Conservation (phyloP, 805 yeast species). For the Zygotorulaspora sp. region DNA sequence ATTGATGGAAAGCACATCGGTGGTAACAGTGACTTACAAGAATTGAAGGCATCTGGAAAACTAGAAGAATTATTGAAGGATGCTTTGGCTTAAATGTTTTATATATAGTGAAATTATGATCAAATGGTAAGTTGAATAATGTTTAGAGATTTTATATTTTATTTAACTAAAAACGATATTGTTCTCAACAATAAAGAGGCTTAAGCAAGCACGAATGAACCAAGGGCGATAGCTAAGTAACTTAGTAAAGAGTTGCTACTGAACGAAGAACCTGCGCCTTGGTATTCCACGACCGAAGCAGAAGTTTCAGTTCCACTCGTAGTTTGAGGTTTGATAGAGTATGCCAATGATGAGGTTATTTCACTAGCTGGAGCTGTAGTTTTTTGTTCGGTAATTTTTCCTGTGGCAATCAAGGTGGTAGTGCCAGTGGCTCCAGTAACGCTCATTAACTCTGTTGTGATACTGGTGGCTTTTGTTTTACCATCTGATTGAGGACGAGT, state of each 20-base stretch:
- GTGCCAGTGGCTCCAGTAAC: conserved; percentile 4
- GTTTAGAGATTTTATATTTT: too few relatives aligned
- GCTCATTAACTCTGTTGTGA: conserved; percentile 5
- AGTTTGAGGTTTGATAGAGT: conserved; percentile 1
- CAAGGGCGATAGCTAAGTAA: conserved; percentile 4
- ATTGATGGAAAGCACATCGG: conserved; percentile 92
- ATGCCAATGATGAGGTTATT: not conserved
- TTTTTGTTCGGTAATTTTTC: conserved; percentile 7
- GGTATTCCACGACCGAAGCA: conserved; percentile 2
- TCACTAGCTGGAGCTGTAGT: not conserved
- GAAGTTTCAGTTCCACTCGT: not conserved
- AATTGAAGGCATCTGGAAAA: conserved; percentile 57
- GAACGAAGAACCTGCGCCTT: conserved; percentile 7
- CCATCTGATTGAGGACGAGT: not conserved
- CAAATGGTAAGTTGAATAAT: too few relatives aligned
- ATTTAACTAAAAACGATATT: too few relatives aligned
- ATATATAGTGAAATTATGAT: not conserved
- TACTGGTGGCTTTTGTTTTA: not conserved
- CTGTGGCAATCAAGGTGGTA: not conserved
- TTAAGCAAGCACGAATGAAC: conserved; percentile 3
- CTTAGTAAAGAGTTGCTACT: conserved; percentile 2
- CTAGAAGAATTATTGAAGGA: conserved; percentile 41
- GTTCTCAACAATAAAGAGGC: too few relatives aligned
- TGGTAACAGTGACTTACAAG: conserved; percentile 87
- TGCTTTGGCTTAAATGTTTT: conserved; percentile 8